Evolutionary conservation across 2,329 filamentous ascomycete genomes (phyloP), one percentile per base, ranked within the genome.

Genomic region (Alternaria brassicicola): DNA sequence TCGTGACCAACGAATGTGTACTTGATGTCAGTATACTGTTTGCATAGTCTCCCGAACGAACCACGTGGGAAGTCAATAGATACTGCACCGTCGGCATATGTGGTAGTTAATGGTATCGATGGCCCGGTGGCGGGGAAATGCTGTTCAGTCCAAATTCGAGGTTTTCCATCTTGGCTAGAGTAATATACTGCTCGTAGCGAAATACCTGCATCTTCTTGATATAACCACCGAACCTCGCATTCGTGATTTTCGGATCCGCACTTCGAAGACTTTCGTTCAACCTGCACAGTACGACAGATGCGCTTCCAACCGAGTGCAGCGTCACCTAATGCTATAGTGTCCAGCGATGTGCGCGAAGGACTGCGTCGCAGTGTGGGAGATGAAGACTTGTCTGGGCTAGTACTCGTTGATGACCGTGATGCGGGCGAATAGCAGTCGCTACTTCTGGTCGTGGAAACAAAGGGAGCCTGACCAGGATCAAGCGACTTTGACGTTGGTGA

Each of bases 81-180:
- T 7, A 72, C 54, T 25, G 71, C 66, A 12, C 66, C 71, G 26
- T 74, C 71, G 1, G 50, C 38, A 46, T 67, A 64, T 0, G 66
- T 66, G 4, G 72, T 75, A 12, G 71, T 74, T 28, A 70, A 65
- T 8, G 73, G 73, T 25, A 74, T 74, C 13, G 67, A 68, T 1
- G 71, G 73, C 3, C 70, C 70, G 2, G 68, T 70, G 15, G 72
- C 68, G 1, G 66, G 69, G n/a, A 75, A 75, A 26, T 67, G 56
- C 55, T 75, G 73, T 30, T 57, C 62, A 13, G 60, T 67, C 71
- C 71, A 75, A 3, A 61, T 46, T 23, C 52, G 54, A 10, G 48
- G 39, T 23, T 70, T 69, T 12, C 57, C 52, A 21, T 66, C 64
- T 47, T 66, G 63, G 17, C 53, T 54, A 2, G 68, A 72, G 12